A percentile compares a stretch with the other conserved stretches of the same genome.
These are phyloP conservation scores for Postia placenta DNA, from an alignment of 768 basidiomycete species.

Conservation along the genomic window DNA sequence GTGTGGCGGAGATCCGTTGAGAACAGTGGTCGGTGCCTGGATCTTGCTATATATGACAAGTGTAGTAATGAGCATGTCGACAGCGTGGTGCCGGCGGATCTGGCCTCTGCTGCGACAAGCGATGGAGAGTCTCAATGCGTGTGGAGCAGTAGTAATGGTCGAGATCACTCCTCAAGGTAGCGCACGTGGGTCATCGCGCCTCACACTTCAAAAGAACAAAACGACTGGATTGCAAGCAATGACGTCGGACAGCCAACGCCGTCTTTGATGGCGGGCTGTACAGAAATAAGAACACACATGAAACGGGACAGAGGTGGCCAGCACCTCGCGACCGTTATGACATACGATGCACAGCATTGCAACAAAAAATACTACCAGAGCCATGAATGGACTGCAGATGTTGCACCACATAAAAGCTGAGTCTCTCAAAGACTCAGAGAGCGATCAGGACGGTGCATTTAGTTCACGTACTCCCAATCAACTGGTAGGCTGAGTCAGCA, in stretches of 20 bases:
- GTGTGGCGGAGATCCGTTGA: background rate
- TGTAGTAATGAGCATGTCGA: background rate
- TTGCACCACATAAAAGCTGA: background rate
- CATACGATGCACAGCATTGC: too few species aligned
- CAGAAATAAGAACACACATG: too few species aligned
- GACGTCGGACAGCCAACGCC: background rate
- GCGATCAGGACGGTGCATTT: background rate
- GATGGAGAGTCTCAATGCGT: too few species aligned
- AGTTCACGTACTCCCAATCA: conserved; percentile 19
- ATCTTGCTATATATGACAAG: background rate
- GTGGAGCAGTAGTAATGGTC: too few species aligned
- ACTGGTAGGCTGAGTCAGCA: conserved; percentile 17
- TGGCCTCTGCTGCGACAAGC: background rate
- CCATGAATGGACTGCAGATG: too few species aligned
- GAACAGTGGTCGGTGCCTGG: background rate
- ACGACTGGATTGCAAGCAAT: background rate
- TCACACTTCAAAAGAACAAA: background rate
- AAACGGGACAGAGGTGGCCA: too few species aligned
- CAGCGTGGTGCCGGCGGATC: background rate
- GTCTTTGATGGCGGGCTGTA: too few species aligned
- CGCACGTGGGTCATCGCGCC: background rate
- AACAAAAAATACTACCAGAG: too few species aligned
- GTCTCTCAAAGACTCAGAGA: background rate
- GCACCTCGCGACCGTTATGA: too few species aligned
- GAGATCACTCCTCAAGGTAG: too few species aligned